Evolutionary conservation across 805 yeast genomes (phyloP), one percentile per base, ranked within the genome.

Genomic region (Barnettozyma pratensis): DNA sequence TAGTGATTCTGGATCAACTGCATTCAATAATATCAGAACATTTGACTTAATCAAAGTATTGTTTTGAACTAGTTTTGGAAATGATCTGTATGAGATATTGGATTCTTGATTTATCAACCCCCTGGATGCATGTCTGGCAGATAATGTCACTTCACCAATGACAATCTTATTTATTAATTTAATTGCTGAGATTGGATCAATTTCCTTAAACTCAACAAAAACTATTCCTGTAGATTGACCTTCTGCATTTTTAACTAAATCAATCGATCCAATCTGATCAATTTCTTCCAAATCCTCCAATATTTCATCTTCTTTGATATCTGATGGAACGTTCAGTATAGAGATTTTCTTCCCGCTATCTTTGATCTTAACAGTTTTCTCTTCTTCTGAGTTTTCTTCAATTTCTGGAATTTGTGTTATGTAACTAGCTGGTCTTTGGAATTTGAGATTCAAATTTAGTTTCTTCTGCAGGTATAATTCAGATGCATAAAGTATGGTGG

Each of bases 11-110:
- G 83, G 76, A 3, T 84, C 75, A 1, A 87, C 73, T 41, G 80
- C 69, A 59, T 90, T 91, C 36, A 87, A 62, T 4, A 90, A 65
- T 48, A 85, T 80, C 7, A 91, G 60, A 1, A 86, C 88, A 12
- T 62, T 72, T 0, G 81, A 64, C 37, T 58, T 59, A 11, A 10
- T 35, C 4, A 34, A 35, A 7, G 31, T 40, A 3, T 35, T 9
- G 41, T 38, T 36, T 10, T 34, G 8, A 4, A 54, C 62, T 29
- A 59, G 36, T 14, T 53, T 46, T 3, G 58, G 38, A 27, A 61
- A 40, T 6, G 57, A 36, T 59, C 68, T 57, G 50, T 53, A 58
- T 41, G 61, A 47, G 32, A 56, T 42, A 35, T 51, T 39, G 26
- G 51, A 37, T 40, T 47, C 34, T 49, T 58, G 64, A 42, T 54